These are phyloP conservation scores for Kazachstania africana DNA, from an alignment of 805 yeast genomes.

Conservation along the genomic window DNA sequence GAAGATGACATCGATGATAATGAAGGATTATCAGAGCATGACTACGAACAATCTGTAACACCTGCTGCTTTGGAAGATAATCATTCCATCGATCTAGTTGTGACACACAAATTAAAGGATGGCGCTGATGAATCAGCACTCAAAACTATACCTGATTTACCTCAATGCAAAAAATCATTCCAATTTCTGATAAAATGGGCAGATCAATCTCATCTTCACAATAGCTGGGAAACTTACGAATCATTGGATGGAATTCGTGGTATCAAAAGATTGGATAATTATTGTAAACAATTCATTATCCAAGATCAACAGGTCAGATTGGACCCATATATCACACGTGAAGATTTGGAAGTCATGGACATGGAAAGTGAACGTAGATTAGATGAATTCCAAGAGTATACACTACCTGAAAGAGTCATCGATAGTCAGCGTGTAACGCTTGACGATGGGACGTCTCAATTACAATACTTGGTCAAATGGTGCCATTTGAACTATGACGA, in stretches of 20 bases:
- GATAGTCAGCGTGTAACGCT: slow-evolving; percentile 61
- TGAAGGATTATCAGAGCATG: slow-evolving; percentile 14
- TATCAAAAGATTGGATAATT: slow-evolving; percentile 77
- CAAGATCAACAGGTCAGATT: slow-evolving; percentile 63
- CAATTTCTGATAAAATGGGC: slow-evolving; percentile 74
- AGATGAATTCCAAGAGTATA: slow-evolving; percentile 75
- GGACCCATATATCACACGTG: slow-evolving; percentile 77
- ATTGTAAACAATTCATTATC: slow-evolving; percentile 65
- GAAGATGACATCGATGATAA: slow-evolving; percentile 23
- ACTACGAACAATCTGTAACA: slow-evolving; percentile 18
- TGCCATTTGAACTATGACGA: slow-evolving; percentile 85
- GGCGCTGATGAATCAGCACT: slow-evolving; percentile 14
- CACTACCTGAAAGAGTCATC: slow-evolving; percentile 80
- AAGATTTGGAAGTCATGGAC: slow-evolving; percentile 89
- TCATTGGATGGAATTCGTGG: slow-evolving; percentile 49
- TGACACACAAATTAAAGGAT: slow-evolving; percentile 18
- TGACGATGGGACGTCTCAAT: slow-evolving; percentile 45
- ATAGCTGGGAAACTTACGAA: slow-evolving; percentile 78
- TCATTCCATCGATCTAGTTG: slow-evolving; percentile 20
- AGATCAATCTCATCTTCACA: slow-evolving; percentile 80
- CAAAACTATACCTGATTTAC: slow-evolving; percentile 29
- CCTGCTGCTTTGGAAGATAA: slow-evolving; percentile 25
- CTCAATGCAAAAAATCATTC: slow-evolving; percentile 47
- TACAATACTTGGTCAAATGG: slow-evolving; percentile 89
- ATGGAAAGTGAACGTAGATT: slow-evolving; percentile 75